These are phyloP conservation scores for Hansfordia pulvinata DNA, from an alignment of 2,329 filamentous ascomycete genomes.

Conservation along the genomic window DNA sequence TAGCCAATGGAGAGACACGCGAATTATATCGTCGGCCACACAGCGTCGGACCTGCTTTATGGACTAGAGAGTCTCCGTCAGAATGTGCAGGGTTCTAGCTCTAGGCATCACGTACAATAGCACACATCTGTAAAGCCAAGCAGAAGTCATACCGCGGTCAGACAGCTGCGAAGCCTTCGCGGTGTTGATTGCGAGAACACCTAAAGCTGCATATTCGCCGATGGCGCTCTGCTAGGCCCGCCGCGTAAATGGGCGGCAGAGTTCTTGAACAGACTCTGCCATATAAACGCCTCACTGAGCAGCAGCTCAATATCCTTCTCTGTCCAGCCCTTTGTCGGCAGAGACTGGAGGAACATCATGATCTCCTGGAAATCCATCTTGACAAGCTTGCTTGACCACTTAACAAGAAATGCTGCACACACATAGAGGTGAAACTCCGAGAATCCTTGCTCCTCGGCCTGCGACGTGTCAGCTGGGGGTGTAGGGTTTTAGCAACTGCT, in stretches of 20 bases:
- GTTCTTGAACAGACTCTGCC: slow-evolving; percentile 94
- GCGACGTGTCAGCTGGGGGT: slow-evolving; percentile 2
- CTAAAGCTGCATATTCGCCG: slow-evolving; percentile 26
- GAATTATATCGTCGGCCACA: too few species aligned
- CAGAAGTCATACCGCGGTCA: too few species aligned
- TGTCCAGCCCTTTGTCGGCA: slow-evolving; percentile 89
- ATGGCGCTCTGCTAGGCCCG: slow-evolving; percentile 24
- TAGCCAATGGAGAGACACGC: too few species aligned
- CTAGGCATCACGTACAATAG: too few species aligned
- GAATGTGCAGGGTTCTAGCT: too few species aligned
- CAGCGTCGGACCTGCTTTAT: too few species aligned
- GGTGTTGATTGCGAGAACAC: too few species aligned
- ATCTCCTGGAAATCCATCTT: slow-evolving; percentile 98
- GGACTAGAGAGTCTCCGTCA: too few species aligned
- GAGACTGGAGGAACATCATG: slow-evolving; percentile 97
- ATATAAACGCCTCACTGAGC: slow-evolving; percentile 93
- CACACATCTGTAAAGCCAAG: too few species aligned
- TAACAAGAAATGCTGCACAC: slow-evolving; percentile 92
- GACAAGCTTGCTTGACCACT: slow-evolving; percentile 89
- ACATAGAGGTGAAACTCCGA: slow-evolving; percentile 98
- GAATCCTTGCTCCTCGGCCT: slow-evolving; percentile 98
- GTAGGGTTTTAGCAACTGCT: too few species aligned
- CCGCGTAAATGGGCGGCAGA: slow-evolving; percentile 77
- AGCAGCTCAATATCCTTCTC: slow-evolving; percentile 96
- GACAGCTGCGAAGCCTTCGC: too few species aligned